Conservation (phyloP, 257 asterid genomes). For the Forsythia viridissima region DNA sequence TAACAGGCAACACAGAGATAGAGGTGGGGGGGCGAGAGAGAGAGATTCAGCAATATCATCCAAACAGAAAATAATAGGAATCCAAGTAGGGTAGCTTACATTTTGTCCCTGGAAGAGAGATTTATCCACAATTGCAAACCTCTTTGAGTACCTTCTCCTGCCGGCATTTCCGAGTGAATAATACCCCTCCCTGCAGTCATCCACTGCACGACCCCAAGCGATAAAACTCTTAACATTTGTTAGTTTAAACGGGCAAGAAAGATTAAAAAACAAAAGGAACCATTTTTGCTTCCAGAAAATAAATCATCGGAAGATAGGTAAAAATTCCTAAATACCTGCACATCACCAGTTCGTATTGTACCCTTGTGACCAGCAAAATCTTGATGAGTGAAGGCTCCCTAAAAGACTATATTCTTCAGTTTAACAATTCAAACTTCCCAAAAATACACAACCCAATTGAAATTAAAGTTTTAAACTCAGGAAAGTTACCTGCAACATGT, state of each 20-base stretch:
- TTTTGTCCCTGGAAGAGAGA: constrained; percentile 86
- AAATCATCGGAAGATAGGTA: not conserved
- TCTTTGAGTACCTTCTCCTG: constrained; percentile 65
- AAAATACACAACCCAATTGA: not conserved
- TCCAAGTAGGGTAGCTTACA: constrained; percentile 43
- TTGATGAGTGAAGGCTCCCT: constrained; percentile 94
- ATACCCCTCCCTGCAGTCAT: constrained; percentile 98
- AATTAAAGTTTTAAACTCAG: not conserved
- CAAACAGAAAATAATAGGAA: not conserved
- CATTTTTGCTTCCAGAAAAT: too few species aligned
- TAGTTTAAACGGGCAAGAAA: not conserved
- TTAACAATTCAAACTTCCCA: not conserved
- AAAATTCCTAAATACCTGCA: constrained; percentile 56
- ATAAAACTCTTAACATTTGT: not conserved
- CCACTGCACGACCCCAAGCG: constrained; percentile 59
- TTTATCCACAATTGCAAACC: constrained; percentile 94
- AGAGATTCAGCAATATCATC: not conserved
- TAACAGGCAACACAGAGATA: not conserved
- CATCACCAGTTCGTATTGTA: constrained; percentile 79
- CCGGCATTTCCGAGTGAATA: constrained; percentile 97
- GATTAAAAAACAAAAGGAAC: too few species aligned
- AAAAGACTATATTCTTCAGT: not conserved
- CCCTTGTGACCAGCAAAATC: constrained; percentile 95
- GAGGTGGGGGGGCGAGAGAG: not conserved
- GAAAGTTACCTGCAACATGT: constrained; percentile 61